Evolutionary conservation across 257 asterid species (phyloP), one percentile per base, ranked within the genome.

Genomic region (Lycium barbarum): DNA sequence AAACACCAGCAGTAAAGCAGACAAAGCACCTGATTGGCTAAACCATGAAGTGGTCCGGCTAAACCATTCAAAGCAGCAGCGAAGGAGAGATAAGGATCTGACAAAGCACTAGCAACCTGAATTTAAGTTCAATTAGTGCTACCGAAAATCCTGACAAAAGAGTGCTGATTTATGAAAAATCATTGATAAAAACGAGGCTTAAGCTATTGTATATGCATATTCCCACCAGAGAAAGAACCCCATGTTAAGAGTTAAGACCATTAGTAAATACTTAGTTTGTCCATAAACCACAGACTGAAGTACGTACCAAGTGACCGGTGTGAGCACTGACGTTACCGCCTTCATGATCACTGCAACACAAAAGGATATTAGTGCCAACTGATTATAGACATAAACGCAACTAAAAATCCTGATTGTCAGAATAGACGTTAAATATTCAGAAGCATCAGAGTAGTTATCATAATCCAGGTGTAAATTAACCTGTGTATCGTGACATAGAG

Each of bases 251-350:
- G 15, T 26, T 51, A 26, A 53, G 38, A 33, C 63, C 49, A 78
- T 22, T 78, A 78, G 65, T 9, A 33, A 83, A 49, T 57, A 65
- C 11, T 49, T 54, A 20, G n/a, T 79, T 82, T 73, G 81, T 79
- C 22, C 49, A 87, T 63, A 17, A 53, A 81, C 84, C 26, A 66
- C 35, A 88, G 82, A 59, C 22, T 55, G 72, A 73, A 57, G 35
- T 55, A 90, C 96, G 90, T 90, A 97, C 99, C 83, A 97, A 91
- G 88, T 97, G 99, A 86, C 98, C 99, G n/a, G 99, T 97, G 88
- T 97, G 99, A 82, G 99, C 99, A 88, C 99, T 97, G 85, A 97
- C 99, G 88, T 97, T 97, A 53, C 99, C 99, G 58, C 99, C 99
- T 93, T 97, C 99, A 76, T 97, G 99, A 86, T 97, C 99, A 87